Evolutionary conservation across 2,329 filamentous ascomycete genomes (phyloP), one percentile per base, ranked within the genome.

Genomic region (Trichoderma cornu-damae): DNA sequence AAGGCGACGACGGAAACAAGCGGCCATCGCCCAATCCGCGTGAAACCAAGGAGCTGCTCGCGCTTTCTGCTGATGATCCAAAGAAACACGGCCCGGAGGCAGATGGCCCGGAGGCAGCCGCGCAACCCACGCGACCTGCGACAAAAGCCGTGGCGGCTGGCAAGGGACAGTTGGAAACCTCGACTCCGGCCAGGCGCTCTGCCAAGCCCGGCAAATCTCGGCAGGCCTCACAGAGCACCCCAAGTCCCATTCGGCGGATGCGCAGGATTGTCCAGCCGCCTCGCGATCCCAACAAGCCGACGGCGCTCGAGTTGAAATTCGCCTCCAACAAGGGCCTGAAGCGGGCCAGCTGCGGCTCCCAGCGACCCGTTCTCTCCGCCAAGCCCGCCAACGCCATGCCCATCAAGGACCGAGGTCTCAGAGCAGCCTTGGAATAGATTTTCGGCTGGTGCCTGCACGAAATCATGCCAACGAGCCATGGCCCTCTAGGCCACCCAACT

Each of bases 381-480:
- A 50, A 42, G 3, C 37, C 46, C 26, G 28, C 42, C 42, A 51
- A 57, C 8, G 38, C 48, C 11, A 24, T 22, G 12, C 49, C 56
- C 16, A 53, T 53, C 48, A 58, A 52, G 26, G 46, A 47, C 11
- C 48, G 46, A 28, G 40, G 42, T 12, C 28, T 53, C 35, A 58
- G 54, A 48, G 43, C 57, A 52, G 37, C 50, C 46, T 59, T 62
- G 60, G 57, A 59, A 59, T 61, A 62, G 56, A 22, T 52, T 62
- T 62, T 62, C 60, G 52, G 60, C 54, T 40, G 56, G 40, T 59
- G 30, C 53, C 49, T 44, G 24, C 40, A 22, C 42, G 53, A 20
- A 24, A 18, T 43, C 28, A 35, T 34, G 26, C 44, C 32, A 24
- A 32, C 12, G 34, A 47, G 32, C 8, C 9, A 55, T 5, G 20